Evolutionary conservation across 2,329 filamentous ascomycete species (phyloP).

Genomic region (Xylaria multiplex): DNA sequence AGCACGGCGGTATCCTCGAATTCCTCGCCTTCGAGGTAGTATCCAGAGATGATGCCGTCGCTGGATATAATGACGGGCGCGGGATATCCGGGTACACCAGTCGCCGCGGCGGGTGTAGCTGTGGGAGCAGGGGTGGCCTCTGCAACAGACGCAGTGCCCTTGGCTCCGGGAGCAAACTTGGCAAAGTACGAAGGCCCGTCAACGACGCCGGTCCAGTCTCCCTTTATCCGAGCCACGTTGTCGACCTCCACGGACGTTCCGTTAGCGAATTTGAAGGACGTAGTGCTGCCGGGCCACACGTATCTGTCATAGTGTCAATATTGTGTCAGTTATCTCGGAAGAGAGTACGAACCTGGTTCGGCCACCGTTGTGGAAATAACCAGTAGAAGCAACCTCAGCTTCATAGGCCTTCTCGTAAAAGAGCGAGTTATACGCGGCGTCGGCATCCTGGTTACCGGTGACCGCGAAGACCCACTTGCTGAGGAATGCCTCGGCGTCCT

Average conservation of each 20-base stretch:
- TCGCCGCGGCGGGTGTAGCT: constrained; percentile 20
- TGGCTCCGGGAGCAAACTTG: constrained; percentile 44
- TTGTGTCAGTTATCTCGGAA: not conserved
- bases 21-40: constrained; percentile 48
- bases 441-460: constrained; percentile 52
- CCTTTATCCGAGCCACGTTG: constrained; percentile 52
- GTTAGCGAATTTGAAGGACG: constrained; percentile 54
- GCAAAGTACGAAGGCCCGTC: constrained; percentile 48
- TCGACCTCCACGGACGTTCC: constrained; percentile 49
- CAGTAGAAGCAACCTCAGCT: constrained; percentile 47
- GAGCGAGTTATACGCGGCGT: constrained; percentile 55
- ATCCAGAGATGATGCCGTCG: constrained; percentile 48
- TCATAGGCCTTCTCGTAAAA: constrained; percentile 51
- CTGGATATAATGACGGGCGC: constrained; percentile 46
- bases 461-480: constrained; percentile 48
- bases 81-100: constrained; percentile 45
- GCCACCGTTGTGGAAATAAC: constrained; percentile 53
- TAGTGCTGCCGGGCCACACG: constrained; percentile 53
- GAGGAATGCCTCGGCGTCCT: constrained; percentile 46
- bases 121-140: constrained; percentile 31
- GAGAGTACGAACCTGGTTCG: constrained; percentile 43
- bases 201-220: constrained; percentile 48
- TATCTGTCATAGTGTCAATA: constrained; percentile 41
- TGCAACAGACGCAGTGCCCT: constrained; percentile 15
- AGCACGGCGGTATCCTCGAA: constrained; percentile 50